Evolutionary conservation across 2,329 filamentous ascomycete genomes (phyloP), one percentile per base, ranked within the genome.

Genomic region (Blumeriella jaapii): DNA sequence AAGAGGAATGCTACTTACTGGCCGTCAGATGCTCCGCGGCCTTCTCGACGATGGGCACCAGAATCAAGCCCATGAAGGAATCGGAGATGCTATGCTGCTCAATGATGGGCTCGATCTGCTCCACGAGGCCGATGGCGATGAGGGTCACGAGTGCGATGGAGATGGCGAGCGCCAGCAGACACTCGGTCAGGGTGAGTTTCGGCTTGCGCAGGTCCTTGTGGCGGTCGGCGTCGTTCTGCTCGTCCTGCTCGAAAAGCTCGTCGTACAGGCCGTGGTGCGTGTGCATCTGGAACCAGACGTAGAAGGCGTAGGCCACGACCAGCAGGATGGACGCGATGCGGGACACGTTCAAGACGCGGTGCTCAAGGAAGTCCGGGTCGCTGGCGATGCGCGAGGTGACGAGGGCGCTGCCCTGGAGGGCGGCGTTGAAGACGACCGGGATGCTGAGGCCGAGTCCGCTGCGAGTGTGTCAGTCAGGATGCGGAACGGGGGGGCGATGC

Each of bases 1-100:
- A n/a, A n/a, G n/a, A n/a, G n/a, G 20, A 11, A 11, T 22, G 20
- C 11, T 24, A 8, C 22, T 24, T 8, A 24, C 22, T 66, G 28
- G 83, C 82, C 2, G 82, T 89, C 31, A 93, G 62, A 58, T 93
- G 84, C 57, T 93, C 84, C 8, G 84, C 83, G 2, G 81, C 77
- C 59, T 93, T 93, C 54, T 93, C 85, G 6, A 91, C 83, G 0
- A 93, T 67, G 2, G 82, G 78, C 3, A 91, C 71, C 1, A 93
- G 67, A 45, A 91, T 89, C 22, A 93, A 63, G 48, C 83, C 72
- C 44, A 78, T 61, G 44, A 78, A 78, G 17, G 67, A 65, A 45
- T 76, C 70, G 1, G 64, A 64, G 26, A 77, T 61, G 18, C 61
- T 56, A 17, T 57, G 59, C 27, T 66, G 61, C 20, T 58, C 50